Evolutionary conservation across 176 grass and related monocot genomes (phyloP).

Genomic region (Eragrostis curvula): DNA sequence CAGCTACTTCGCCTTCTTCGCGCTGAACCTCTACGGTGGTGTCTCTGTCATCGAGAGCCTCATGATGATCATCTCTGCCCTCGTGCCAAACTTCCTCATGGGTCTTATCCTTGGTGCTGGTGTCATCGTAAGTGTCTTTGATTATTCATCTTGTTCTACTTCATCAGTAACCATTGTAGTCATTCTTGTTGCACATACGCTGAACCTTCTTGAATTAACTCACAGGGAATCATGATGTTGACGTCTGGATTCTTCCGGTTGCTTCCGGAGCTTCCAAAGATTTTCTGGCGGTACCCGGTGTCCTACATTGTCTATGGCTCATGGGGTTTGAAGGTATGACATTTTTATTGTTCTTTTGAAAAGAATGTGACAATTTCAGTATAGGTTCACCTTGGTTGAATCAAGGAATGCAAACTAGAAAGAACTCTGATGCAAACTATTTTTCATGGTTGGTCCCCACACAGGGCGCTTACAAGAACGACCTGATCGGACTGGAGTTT

Average conservation of each 20-base stretch:
- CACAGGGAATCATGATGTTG: slow-evolving; percentile 99
- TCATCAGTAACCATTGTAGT: not conserved
- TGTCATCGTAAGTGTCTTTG: slow-evolving; percentile 62
- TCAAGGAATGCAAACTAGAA: not conserved
- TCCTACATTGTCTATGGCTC: slow-evolving; percentile 89
- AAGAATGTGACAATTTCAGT: not conserved
- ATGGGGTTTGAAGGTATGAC: slow-evolving; percentile 87
- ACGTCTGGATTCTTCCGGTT: slow-evolving; percentile 90
- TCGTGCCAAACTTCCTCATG: slow-evolving; percentile 98
- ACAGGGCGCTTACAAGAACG: slow-evolving; percentile 91
- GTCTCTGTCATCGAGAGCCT: slow-evolving; percentile 92
- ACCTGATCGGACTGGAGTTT: slow-evolving; percentile 88
- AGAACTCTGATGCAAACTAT: not conserved
- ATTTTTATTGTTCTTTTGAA: not conserved
- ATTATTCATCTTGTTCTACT: not conserved
- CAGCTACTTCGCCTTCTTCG: slow-evolving; percentile 74
- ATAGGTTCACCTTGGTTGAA: not conserved
- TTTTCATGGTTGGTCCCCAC: not conserved
- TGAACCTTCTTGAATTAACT: not conserved
- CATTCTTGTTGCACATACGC: not conserved
- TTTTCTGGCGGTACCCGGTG: slow-evolving; percentile 86
- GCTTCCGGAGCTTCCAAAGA: slow-evolving; percentile 90
- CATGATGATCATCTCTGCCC: slow-evolving; percentile 95
- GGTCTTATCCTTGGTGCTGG: slow-evolving; percentile 89
- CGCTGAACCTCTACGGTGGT: slow-evolving; percentile 72